phyloP scores from a whole-genome alignment of 176 grass and related monocot species.

The Triticum timopheevii region DNA sequence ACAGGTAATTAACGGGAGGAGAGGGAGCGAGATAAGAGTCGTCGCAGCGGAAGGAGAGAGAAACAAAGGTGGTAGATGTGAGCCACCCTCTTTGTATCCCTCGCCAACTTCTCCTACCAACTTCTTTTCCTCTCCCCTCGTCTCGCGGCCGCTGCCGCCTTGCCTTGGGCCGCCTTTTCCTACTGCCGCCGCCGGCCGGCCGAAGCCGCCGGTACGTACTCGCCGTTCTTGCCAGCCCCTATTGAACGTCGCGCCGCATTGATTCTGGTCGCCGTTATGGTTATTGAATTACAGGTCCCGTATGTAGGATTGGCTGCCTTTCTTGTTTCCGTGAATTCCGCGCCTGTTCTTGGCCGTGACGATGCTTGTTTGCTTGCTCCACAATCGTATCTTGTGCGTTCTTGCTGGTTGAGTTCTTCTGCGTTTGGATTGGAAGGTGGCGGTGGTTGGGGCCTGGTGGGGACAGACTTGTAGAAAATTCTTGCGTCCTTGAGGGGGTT shows the following conservation, averaged over 20 bases:
- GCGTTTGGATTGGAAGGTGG: slow-evolving; percentile 58
- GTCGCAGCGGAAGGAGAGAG: not conserved
- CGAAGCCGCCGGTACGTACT: slow-evolving; percentile 31
- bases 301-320: not conserved
- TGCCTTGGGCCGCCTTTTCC: not conserved
- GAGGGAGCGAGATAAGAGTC: slow-evolving; percentile 42
- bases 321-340: not conserved
- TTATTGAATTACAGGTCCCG: not conserved
- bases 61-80: slow-evolving; percentile 58
- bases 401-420: slow-evolving; percentile 7
- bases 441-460: slow-evolving; percentile 41
- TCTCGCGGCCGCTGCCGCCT: slow-evolving; percentile 20
- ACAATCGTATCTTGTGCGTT: not conserved
- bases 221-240: not conserved
- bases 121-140: slow-evolving; percentile 36
- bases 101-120: slow-evolving; percentile 65
- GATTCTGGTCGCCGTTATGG: not conserved
- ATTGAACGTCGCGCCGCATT: slow-evolving; percentile 29
- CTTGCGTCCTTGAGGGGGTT: not conserved
- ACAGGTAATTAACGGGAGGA: slow-evolving; percentile 31
- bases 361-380: not conserved
- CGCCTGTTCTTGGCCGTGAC: not conserved
- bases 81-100: slow-evolving; percentile 73
- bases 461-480: slow-evolving; percentile 13
- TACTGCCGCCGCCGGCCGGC: slow-evolving; percentile 2